Percentiles rank a stretch among this genome's conserved stretches.
Evolutionary conservation across 192 early-diverging fungal species (phyloP).

Genomic region (Podila epicladia): DNA sequence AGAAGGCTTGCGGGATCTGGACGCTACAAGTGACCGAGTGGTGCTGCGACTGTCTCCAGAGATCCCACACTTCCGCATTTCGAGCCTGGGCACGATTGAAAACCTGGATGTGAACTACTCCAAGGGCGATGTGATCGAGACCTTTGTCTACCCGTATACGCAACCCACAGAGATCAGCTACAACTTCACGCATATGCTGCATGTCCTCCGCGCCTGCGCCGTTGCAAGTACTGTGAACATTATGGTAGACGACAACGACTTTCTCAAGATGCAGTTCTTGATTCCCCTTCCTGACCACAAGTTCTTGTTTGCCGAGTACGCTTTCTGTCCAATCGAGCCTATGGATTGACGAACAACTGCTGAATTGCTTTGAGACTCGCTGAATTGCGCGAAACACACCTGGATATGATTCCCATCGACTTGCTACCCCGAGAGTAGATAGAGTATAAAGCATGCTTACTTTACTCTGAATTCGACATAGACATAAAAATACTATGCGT

Average conservation of each 20-base stretch:
- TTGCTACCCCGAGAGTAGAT: too few species aligned
- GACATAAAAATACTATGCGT: too few species aligned
- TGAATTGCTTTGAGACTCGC: too few species aligned
- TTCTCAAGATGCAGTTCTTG: conserved; percentile 44
- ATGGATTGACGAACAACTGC: conserved; percentile 6
- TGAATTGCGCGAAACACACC: too few species aligned
- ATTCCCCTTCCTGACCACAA: conserved; percentile 25
- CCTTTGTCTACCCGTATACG: conserved; percentile 18
- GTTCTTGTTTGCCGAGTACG: conserved; percentile 32
- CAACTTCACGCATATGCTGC: conserved; percentile 33
- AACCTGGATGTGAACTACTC: conserved; percentile 50
- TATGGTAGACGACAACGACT: conserved; percentile 29
- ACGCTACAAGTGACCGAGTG: conserved; percentile 40
- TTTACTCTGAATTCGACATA: too few species aligned
- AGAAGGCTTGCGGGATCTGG: conserved; percentile 40
- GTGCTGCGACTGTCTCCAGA: conserved; percentile 40
- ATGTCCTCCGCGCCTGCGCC: conserved; percentile 31
- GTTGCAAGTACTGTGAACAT: conserved; percentile 26
- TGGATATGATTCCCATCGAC: too few species aligned
- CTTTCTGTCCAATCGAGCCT: conserved; percentile 26
- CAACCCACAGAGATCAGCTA: conserved; percentile 32
- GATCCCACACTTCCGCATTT: conserved; percentile 40
- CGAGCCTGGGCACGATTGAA: conserved; percentile 47
- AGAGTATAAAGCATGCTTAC: too few species aligned
- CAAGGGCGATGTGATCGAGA: conserved; percentile 38